Evolutionary conservation across 495 filamentous ascomycete species (phyloP).

Genomic region (Patellaria atrata): DNA sequence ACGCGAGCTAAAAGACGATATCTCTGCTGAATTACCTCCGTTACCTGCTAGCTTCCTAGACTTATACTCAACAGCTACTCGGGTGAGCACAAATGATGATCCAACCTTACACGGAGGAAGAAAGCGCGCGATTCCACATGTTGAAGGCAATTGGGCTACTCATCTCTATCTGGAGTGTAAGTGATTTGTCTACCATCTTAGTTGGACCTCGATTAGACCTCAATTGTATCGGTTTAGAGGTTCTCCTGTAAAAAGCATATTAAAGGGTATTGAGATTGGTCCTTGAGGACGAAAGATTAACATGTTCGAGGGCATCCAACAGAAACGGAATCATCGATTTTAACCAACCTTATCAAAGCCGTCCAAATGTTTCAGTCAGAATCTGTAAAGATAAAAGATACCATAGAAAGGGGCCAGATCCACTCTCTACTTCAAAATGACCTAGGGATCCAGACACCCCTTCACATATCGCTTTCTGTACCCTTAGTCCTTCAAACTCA

Average conservation of each 20-base stretch:
- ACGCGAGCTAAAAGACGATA: constrained; percentile 7
- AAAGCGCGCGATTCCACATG: constrained; percentile 65
- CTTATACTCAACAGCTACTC: constrained; percentile 68
- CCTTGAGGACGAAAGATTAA: too few relatives aligned
- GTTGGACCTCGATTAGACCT: too few relatives aligned
- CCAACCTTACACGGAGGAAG: constrained; percentile 74
- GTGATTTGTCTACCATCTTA: constrained; percentile 19
- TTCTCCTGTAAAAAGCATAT: too few relatives aligned
- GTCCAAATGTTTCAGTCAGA: constrained; percentile 18
- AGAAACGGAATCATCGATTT: constrained; percentile 35
- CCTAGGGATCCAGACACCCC: constrained; percentile 60
- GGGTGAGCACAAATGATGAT: constrained; percentile 63
- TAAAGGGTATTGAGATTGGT: too few relatives aligned
- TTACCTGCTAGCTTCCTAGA: constrained; percentile 73
- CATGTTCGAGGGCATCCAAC: constrained; percentile 60
- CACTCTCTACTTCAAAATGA: constrained; percentile 58
- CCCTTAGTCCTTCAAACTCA: constrained; percentile 52
- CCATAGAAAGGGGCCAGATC: constrained; percentile 26
- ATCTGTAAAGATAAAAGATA: constrained; percentile 3
- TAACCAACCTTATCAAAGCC: constrained; percentile 38
- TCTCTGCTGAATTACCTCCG: constrained; percentile 48
- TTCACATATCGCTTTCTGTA: constrained; percentile 81
- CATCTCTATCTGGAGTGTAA: constrained; percentile 90
- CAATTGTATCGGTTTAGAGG: too few relatives aligned
- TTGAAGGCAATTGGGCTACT: constrained; percentile 82